A percentile compares a stretch with the other conserved stretches of the same genome.
Conservation (phyloP, 805 yeast genomes). For the Yarrowia divulgata region DNA sequence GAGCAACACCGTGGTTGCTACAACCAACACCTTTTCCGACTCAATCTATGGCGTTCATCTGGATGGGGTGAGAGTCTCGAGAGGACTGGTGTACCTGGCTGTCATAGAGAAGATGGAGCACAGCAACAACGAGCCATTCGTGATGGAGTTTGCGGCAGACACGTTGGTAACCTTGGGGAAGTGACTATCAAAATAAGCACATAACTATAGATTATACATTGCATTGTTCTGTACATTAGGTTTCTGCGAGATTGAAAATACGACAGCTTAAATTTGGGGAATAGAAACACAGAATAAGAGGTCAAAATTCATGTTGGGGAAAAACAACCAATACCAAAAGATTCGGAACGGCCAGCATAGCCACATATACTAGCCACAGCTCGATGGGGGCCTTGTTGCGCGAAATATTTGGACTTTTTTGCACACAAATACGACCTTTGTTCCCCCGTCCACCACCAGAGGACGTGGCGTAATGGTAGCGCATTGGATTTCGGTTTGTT, state of each 20-base stretch:
- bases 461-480: constrained; percentile 29
- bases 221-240: no score
- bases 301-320: no score
- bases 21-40: constrained; percentile 17
- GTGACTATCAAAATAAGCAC: neutral
- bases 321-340: no score
- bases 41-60: constrained; percentile 29
- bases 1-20: constrained; percentile 2
- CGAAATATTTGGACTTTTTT: no score
- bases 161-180: neutral
- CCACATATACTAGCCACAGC: no score
- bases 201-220: no score
- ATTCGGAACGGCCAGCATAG: no score
- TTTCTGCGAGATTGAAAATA: no score
- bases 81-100: constrained; percentile 10
- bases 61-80: constrained; percentile 1
- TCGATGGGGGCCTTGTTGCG: no score
- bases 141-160: constrained; percentile 17
- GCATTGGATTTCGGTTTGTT: constrained; percentile 24
- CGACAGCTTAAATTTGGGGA: no score
- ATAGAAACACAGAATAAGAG: no score
- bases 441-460: neutral
- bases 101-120: constrained; percentile 29
- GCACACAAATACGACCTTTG: neutral
- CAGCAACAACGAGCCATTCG: neutral